Evolutionary conservation across 352 stramenopile species (phyloP).

Genomic region (Phytophthora sp.): DNA sequence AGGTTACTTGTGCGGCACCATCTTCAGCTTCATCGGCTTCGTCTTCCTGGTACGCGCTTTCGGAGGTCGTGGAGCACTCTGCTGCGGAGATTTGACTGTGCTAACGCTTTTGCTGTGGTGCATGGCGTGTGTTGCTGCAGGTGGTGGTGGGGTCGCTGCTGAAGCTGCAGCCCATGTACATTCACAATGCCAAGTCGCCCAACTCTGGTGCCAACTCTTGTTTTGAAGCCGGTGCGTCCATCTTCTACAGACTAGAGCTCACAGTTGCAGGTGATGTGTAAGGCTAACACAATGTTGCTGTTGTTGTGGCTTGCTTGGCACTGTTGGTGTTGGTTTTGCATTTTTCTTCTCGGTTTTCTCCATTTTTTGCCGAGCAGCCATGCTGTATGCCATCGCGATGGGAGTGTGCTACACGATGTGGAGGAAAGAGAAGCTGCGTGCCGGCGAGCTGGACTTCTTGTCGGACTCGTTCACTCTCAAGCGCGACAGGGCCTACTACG

Average conservation of each 20-base stretch:
- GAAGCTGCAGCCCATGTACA: slow-evolving; percentile 77
- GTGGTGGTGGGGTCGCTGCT: slow-evolving; percentile 72
- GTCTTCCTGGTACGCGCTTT: slow-evolving; percentile 69
- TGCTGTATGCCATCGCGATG: slow-evolving; percentile 60
- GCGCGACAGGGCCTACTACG: slow-evolving; percentile 64
- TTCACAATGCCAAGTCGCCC: slow-evolving; percentile 75
- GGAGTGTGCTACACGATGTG: slow-evolving; percentile 62
- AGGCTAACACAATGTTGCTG: no score
- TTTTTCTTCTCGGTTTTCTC: not conserved
- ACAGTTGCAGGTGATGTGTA: slow-evolving; percentile 9
- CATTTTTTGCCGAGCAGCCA: slow-evolving; percentile 27
- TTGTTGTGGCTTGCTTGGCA: slow-evolving; percentile 2
- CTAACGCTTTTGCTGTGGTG: slow-evolving; percentile 4
- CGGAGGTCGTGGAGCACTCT: not conserved
- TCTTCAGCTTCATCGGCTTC: slow-evolving; percentile 80
- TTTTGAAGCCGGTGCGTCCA: slow-evolving; percentile 74
- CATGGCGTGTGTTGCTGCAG: slow-evolving; percentile 35
- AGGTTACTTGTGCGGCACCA: slow-evolving; percentile 81
- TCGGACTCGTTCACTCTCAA: slow-evolving; percentile 51
- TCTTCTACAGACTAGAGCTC: no score
- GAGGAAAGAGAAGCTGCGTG: slow-evolving; percentile 54
- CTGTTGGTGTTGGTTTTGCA: not conserved
- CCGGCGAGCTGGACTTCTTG: slow-evolving; percentile 47
- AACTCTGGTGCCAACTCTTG: slow-evolving; percentile 74
- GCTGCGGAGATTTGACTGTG: not conserved